These are phyloP conservation scores for Leccinum griseonigrum DNA, from an alignment of 1,284 basidiomycete species.

Conservation along the genomic window DNA sequence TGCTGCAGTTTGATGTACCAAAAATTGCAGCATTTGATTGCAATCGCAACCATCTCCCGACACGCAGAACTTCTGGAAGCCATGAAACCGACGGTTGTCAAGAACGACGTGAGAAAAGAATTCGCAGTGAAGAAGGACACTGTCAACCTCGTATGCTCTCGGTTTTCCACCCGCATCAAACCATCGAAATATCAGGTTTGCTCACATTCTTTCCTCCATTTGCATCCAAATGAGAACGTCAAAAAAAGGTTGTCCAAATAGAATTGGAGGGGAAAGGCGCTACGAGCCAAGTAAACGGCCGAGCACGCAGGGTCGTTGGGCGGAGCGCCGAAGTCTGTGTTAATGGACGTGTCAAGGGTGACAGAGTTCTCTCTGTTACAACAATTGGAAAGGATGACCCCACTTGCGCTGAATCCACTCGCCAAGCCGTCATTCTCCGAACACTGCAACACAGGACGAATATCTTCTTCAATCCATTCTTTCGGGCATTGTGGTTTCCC, in stretches of 20 bases:
- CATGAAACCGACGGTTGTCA: conserved; percentile 37
- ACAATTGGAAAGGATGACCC: conserved; percentile 45
- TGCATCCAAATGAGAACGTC: not conserved
- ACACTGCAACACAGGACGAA: conserved; percentile 34
- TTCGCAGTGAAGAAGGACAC: conserved; percentile 25
- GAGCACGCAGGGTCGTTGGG: not conserved
- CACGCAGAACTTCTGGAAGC: conserved; percentile 38
- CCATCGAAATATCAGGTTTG: conserved; percentile 34
- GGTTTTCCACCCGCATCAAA: conserved; percentile 43
- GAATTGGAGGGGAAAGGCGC: conserved; percentile 9
- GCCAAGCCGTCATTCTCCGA: conserved; percentile 35
- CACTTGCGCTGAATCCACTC: conserved; percentile 41
- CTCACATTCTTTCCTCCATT: not conserved
- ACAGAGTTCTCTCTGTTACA: conserved; percentile 6
- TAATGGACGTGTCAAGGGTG: not conserved
- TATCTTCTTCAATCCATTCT: conserved; percentile 43
- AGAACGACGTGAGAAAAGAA: conserved; percentile 42
- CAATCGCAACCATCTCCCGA: conserved; percentile 39
- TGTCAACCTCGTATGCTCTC: conserved; percentile 36
- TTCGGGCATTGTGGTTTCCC: conserved; percentile 43
- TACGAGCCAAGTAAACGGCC: not conserved
- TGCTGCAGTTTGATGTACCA: not conserved
- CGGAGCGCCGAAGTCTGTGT: not conserved
- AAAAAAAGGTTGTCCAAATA: conserved; percentile 20
- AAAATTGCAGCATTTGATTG: conserved; percentile 35